phyloP scores from a whole-genome alignment of 1,284 basidiomycete species.

The Takashimella tepidaria region DNA sequence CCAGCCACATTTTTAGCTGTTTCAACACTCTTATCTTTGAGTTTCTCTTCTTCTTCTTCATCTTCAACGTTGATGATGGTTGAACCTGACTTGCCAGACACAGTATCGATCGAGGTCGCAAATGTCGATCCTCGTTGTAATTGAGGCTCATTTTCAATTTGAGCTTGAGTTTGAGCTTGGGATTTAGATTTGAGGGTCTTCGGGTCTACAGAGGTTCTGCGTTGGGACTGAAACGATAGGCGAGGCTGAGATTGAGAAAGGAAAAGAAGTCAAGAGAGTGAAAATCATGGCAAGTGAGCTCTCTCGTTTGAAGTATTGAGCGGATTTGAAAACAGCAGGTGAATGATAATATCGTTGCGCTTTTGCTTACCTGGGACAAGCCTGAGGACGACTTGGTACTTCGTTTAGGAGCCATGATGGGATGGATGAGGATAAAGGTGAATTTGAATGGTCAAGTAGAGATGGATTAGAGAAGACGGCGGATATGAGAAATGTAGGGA shows the following conservation, averaged over 20 bases:
- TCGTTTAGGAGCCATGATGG: slow-evolving; percentile 17
- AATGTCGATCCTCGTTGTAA: no score
- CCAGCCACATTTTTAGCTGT: slow-evolving; percentile 6
- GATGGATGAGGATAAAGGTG: background rate
- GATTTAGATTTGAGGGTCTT: no score
- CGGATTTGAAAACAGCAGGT: no score
- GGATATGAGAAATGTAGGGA: background rate
- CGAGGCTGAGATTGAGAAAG: slow-evolving; percentile 16
- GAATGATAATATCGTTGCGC: no score
- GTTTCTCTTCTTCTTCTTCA: background rate
- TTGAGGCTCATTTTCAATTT: no score
- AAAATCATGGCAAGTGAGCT: no score
- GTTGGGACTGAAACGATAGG: slow-evolving; percentile 22
- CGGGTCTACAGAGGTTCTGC: slow-evolving; percentile 6
- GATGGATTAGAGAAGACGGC: no score
- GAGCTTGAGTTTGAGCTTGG: no score
- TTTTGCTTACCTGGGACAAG: slow-evolving; percentile 22
- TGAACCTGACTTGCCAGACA: slow-evolving; percentile 4
- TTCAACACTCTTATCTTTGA: background rate
- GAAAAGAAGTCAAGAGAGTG: background rate
- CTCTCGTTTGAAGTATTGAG: no score
- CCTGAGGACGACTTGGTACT: slow-evolving; percentile 18
- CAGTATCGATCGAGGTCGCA: background rate
- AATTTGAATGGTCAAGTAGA: no score
- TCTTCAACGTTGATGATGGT: slow-evolving; percentile 3